phyloP scores from a whole-genome alignment of 306 rosid genomes.

The Senna siamea region DNA sequence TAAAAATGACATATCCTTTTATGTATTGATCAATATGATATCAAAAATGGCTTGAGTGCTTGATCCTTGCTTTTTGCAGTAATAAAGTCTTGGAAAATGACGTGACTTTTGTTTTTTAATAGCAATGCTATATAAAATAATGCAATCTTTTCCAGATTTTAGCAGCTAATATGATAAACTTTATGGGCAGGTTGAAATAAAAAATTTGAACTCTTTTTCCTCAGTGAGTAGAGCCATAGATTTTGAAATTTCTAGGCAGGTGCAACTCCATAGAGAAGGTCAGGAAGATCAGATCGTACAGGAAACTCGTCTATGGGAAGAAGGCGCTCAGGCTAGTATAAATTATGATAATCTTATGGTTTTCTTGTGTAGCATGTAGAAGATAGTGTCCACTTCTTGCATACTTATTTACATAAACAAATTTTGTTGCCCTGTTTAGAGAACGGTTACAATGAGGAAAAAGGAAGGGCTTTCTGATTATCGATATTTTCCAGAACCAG shows the following conservation, averaged over 20 bases:
- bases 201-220: slow-evolving; percentile 88
- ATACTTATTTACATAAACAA: slow-evolving; percentile 35
- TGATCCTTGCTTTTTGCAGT: not conserved
- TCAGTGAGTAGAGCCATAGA: slow-evolving; percentile 84
- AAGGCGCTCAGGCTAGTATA: slow-evolving; percentile 79
- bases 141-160: slow-evolving; percentile 21
- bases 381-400: slow-evolving; percentile 34
- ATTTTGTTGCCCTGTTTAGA: slow-evolving; percentile 52
- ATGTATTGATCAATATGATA: not conserved
- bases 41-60: not conserved
- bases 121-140: slow-evolving; percentile 28
- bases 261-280: slow-evolving; percentile 76
- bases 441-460: slow-evolving; percentile 94
- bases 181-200: slow-evolving; percentile 86
- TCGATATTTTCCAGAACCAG: slow-evolving; percentile 97
- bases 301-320: slow-evolving; percentile 96
- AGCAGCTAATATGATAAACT: slow-evolving; percentile 33
- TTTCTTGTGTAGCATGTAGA: slow-evolving; percentile 30
- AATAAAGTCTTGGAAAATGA: slow-evolving; percentile 1
- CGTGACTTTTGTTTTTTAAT: not conserved
- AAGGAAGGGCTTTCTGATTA: slow-evolving; percentile 98
- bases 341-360: slow-evolving; percentile 39
- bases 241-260: slow-evolving; percentile 91
- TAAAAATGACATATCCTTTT: slow-evolving; percentile 3
- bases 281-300: slow-evolving; percentile 77